phyloP scores from a whole-genome alignment of 257 asterid species.

The Jaltomata sinuosa region DNA sequence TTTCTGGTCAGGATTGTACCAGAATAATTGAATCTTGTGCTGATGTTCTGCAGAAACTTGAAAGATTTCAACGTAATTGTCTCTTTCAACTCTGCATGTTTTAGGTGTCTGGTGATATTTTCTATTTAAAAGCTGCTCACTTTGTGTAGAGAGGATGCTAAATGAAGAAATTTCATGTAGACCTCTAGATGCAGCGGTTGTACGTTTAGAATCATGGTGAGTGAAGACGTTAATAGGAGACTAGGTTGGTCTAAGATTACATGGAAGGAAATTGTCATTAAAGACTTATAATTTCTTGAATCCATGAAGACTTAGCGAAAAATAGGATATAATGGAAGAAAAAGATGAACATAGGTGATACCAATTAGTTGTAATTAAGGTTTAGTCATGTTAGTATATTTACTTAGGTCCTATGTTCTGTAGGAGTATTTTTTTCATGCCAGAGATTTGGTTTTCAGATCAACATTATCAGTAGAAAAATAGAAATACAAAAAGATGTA shows the following conservation, averaged over 20 bases:
- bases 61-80: constrained; percentile 32
- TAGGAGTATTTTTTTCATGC: not conserved
- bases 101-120: not conserved
- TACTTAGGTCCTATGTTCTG: not conserved
- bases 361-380: not conserved
- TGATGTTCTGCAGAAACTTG: constrained; percentile 31
- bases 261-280: not conserved
- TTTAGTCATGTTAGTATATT: not conserved
- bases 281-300: not conserved
- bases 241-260: not conserved
- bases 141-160: not conserved
- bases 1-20: constrained; percentile 28
- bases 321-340: not conserved
- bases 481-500: not conserved
- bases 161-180: not conserved
- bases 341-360: not conserved
- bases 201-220: not conserved
- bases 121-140: not conserved
- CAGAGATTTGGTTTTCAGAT: not conserved
- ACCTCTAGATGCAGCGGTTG: not conserved
- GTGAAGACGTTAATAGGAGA: not conserved
- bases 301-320: not conserved
- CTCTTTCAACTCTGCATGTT: not conserved
- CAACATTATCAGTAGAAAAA: not conserved
- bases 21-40: constrained; percentile 34